These are phyloP conservation scores for Marasmius fiardii DNA, from an alignment of 1,284 basidiomycete species.

Conservation along the genomic window DNA sequence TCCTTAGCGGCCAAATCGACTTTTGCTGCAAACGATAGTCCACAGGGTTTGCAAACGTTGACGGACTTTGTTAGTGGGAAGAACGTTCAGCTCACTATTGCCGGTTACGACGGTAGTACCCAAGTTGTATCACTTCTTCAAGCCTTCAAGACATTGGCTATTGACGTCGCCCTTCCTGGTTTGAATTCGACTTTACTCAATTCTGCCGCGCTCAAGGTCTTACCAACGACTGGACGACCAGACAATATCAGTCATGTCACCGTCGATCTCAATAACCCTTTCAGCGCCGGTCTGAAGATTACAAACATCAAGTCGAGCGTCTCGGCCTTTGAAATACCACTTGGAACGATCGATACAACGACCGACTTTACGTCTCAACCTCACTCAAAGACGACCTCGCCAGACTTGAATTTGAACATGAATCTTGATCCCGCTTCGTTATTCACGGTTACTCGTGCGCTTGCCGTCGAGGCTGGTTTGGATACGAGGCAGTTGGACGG, in stretches of 20 bases:
- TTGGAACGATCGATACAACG: slow-evolving; percentile 61
- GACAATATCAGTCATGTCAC: slow-evolving; percentile 69
- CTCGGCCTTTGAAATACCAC: slow-evolving; percentile 57
- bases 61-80: slow-evolving; percentile 68
- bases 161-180: slow-evolving; percentile 62
- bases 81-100: slow-evolving; percentile 52
- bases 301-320: slow-evolving; percentile 65
- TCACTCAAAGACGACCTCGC: slow-evolving; percentile 56
- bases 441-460: slow-evolving; percentile 66
- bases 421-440: slow-evolving; percentile 72
- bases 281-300: slow-evolving; percentile 59
- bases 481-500: slow-evolving; percentile 63
- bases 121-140: slow-evolving; percentile 54
- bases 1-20: slow-evolving; percentile 42
- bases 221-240: slow-evolving; percentile 60
- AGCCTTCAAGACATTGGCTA: slow-evolving; percentile 61
- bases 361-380: slow-evolving; percentile 55
- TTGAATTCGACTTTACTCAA: slow-evolving; percentile 57
- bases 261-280: slow-evolving; percentile 69
- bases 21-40: slow-evolving; percentile 60
- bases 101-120: slow-evolving; percentile 63
- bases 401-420: slow-evolving; percentile 58
- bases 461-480: slow-evolving; percentile 65
- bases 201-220: slow-evolving; percentile 53
- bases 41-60: slow-evolving; percentile 62